Evolutionary conservation across 495 filamentous ascomycete genomes (phyloP).

Genomic region (Aspergillus nidulans): DNA sequence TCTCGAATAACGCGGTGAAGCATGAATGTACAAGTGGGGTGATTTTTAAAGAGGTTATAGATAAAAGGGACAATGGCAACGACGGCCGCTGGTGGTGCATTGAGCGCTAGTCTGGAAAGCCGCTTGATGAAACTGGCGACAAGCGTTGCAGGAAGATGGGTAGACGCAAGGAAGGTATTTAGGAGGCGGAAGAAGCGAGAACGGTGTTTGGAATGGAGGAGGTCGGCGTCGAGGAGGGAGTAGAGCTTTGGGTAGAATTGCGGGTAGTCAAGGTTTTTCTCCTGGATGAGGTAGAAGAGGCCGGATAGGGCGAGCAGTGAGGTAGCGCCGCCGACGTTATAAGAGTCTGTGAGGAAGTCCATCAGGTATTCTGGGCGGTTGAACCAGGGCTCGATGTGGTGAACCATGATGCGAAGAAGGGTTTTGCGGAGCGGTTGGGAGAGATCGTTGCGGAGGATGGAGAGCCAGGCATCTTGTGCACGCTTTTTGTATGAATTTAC

Average conservation of each 20-base stretch:
- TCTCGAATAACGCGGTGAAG: slow-evolving; percentile 72
- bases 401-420: slow-evolving; percentile 67
- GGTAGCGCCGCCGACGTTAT: slow-evolving; percentile 76
- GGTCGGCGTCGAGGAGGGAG: slow-evolving; percentile 74
- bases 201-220: slow-evolving; percentile 90
- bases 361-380: slow-evolving; percentile 80
- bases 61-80: slow-evolving; percentile 86
- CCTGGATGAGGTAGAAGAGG: slow-evolving; percentile 89
- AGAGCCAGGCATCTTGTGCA: slow-evolving; percentile 81
- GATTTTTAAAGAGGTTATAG: slow-evolving; percentile 89
- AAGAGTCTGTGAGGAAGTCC: slow-evolving; percentile 94
- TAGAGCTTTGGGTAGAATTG: slow-evolving; percentile 93
- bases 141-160: slow-evolving; percentile 84
- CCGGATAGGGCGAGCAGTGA: slow-evolving; percentile 88
- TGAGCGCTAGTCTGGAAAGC: slow-evolving; percentile 72
- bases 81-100: slow-evolving; percentile 81
- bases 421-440: slow-evolving; percentile 73
- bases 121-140: slow-evolving; percentile 96
- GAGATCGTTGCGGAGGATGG: slow-evolving; percentile 60
- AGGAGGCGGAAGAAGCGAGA: slow-evolving; percentile 90
- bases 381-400: slow-evolving; percentile 83
- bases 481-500: slow-evolving; percentile 44
- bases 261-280: slow-evolving; percentile 93
- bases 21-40: slow-evolving; percentile 92
- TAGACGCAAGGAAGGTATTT: slow-evolving; percentile 86